Evolutionary conservation across 441 rosid genomes (phyloP).

Genomic region (Capsella rubella): DNA sequence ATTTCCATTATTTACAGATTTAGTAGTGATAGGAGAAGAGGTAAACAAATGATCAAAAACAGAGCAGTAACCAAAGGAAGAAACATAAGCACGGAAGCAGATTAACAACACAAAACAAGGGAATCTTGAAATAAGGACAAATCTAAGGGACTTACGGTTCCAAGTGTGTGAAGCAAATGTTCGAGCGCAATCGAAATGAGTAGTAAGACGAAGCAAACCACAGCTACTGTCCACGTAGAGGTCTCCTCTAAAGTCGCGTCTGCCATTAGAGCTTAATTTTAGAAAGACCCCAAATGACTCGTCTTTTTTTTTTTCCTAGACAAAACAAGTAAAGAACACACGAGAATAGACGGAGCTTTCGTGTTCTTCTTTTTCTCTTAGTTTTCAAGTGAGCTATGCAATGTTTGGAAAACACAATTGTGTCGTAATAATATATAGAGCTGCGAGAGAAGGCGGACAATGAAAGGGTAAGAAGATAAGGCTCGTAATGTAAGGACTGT

Average conservation of each 20-base stretch:
- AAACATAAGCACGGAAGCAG: background rate
- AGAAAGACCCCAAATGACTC: background rate
- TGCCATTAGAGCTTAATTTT: constrained; percentile 35
- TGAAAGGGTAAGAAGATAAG: constrained; percentile 30
- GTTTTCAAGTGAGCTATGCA: background rate
- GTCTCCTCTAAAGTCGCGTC: constrained; percentile 53
- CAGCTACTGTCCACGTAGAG: constrained; percentile 90
- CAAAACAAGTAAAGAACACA: background rate
- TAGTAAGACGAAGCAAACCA: constrained; percentile 72
- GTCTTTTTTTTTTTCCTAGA: background rate
- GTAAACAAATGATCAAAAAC: background rate
- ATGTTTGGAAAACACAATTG: constrained; percentile 1
- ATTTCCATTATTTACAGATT: background rate
- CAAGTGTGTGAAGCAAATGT: constrained; percentile 60
- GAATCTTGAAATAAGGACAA: background rate
- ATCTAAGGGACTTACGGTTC: constrained; percentile 51
- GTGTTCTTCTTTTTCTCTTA: constrained; percentile 4
- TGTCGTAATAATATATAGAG: constrained; percentile 1
- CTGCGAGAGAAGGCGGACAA: background rate
- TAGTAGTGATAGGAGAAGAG: background rate
- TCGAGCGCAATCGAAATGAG: constrained; percentile 59
- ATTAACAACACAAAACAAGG: background rate
- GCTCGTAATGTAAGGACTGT: background rate
- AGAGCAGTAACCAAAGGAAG: background rate
- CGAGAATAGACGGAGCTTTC: background rate